Conservation (phyloP, 768 basidiomycete genomes). For the Crepidotus variabilis region DNA sequence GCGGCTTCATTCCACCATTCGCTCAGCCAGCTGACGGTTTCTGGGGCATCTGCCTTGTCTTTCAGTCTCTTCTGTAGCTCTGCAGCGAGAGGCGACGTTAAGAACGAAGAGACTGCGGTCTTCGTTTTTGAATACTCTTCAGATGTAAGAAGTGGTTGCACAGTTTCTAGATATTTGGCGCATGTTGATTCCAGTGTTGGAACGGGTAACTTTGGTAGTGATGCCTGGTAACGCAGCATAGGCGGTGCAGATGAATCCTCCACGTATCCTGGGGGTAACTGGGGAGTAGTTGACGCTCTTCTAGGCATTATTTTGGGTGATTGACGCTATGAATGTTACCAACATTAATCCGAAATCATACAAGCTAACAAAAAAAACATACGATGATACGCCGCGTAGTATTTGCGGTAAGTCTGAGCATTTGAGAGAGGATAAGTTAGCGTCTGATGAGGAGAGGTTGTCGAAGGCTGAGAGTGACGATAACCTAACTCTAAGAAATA, state of each 20-base stretch:
- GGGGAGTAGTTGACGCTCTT: constrained; percentile 18
- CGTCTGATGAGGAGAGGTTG: neutral
- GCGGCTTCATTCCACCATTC: constrained; percentile 99
- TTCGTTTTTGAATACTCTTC: constrained; percentile 59
- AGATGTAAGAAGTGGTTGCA: constrained; percentile 71
- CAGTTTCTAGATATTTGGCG: constrained; percentile 83
- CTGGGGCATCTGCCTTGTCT: constrained; percentile 61
- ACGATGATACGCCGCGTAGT: constrained; percentile 19
- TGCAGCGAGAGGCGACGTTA: constrained; percentile 61
- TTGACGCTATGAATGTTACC: constrained; percentile 12
- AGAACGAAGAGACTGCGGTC: constrained; percentile 60
- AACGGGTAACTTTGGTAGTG: constrained; percentile 76
- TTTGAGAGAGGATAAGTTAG: constrained; percentile 10
- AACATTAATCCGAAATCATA: constrained; percentile 2
- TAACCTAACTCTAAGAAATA: neutral
- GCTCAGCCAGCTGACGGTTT: constrained; percentile 76
- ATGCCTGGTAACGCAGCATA: constrained; percentile 73
- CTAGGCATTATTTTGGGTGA: constrained; percentile 18
- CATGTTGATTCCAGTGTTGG: constrained; percentile 81
- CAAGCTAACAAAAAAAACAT: constrained; percentile 3
- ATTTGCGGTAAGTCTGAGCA: constrained; percentile 21
- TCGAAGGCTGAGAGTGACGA: neutral
- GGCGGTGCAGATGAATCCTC: constrained; percentile 55
- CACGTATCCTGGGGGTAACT: constrained; percentile 27
- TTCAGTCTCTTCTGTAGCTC: constrained; percentile 78